Conservation (phyloP, 148 eudicot species). For the Hydrangea macrophylla region DNA sequence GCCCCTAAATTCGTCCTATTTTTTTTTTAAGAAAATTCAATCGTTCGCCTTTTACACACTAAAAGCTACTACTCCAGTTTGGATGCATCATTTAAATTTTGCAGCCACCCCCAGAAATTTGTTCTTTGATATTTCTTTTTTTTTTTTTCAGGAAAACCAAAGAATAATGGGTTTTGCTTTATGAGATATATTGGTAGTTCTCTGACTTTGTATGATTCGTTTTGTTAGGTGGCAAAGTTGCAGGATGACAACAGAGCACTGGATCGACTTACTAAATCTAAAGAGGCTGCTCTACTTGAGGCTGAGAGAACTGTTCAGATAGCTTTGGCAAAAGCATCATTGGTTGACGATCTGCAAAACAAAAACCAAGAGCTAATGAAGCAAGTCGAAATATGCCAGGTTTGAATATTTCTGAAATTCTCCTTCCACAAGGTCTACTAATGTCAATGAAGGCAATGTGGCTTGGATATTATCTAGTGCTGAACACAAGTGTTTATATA, state of each 20-base stretch:
- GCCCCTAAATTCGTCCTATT: background rate
- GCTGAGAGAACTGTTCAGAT: slow-evolving; percentile 76
- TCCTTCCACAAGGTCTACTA: background rate
- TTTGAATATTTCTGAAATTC: slow-evolving; percentile 19
- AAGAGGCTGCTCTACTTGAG: slow-evolving; percentile 91
- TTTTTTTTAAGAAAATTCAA: too few species aligned
- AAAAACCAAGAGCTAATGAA: slow-evolving; percentile 88
- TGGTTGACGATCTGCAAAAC: slow-evolving; percentile 95
- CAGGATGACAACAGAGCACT: slow-evolving; percentile 94
- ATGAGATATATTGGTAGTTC: too few species aligned
- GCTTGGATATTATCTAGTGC: background rate
- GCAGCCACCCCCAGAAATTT: background rate
- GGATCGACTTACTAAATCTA: slow-evolving; percentile 91
- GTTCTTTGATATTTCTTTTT: background rate
- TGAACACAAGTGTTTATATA: too few species aligned
- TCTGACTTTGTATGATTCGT: slow-evolving; percentile 11
- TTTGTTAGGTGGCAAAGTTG: slow-evolving; percentile 65
- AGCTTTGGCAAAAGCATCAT: slow-evolving; percentile 85
- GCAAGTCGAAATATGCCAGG: slow-evolving; percentile 99
- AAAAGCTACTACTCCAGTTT: background rate
- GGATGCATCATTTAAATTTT: background rate
- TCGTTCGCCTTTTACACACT: background rate
- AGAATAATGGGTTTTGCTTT: too few species aligned
- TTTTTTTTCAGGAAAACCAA: too few species aligned
- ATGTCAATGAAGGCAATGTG: background rate